Evolutionary conservation across 2,329 filamentous ascomycete species (phyloP), one percentile per base, ranked within the genome.

Genomic region (Aspergillus sojae): DNA sequence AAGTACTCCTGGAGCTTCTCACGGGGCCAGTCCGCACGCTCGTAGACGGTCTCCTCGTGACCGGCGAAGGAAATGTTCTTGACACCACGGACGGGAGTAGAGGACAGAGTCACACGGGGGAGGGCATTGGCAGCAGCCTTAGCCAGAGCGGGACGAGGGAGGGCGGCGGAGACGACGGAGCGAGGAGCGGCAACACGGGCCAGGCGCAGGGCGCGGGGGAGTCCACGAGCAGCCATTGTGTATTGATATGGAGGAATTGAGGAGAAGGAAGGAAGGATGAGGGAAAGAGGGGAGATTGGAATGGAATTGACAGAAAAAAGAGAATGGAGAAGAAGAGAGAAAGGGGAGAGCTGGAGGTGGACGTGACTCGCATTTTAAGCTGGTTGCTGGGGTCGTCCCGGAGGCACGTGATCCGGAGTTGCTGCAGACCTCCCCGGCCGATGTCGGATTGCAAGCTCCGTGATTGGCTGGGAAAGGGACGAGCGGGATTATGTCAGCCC

Each of bases 1-100:
- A 99, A 99, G 90, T 94, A 99, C 71, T 98, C 93, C 92, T 97
- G 86, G 80, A 99, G 93, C 91, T 97, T 98, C 87, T 97, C 94
- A 81, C 91, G 89, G 72, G 95, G 95, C 95, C 95, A 99, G 86
- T 99, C 95, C 79, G 88, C 92, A 84, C 95, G 94, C 89, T 99
- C 95, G 80, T 92, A 97, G 79, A 99, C 95, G 72, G 90, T 88
- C 88, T 99, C 95, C 85, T 96, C 94, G 79, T 87, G 86, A 77
- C 93, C 95, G 72, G 95, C 95, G 82, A 99, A 99, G 89, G 98
- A 94, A 82, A 99, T 94, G 74, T 94, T 97, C 92, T 99, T 98
- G 78, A 97, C 84, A 81, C 95, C 95, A 78, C 95, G 91, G 71
- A 79, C 76, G 66, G 79, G 69, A 55, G 75, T 79, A 68, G 81